phyloP scores from a whole-genome alignment of 2,329 filamentous ascomycete genomes.

The Penicillium sp. region DNA sequence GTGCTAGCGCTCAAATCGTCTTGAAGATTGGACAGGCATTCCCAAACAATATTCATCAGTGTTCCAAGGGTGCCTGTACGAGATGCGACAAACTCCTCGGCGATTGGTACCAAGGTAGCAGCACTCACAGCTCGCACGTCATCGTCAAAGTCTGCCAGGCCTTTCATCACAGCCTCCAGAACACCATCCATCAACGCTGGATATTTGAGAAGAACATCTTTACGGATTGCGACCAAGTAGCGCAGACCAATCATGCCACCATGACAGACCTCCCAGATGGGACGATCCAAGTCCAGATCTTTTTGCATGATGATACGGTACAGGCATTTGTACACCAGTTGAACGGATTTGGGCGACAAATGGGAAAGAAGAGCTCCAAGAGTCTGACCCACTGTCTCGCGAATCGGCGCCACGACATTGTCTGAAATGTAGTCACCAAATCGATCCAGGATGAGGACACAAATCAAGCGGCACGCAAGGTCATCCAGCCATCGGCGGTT shows the following conservation, averaged over 20 bases:
- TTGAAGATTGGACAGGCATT: constrained; percentile 91
- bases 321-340: constrained; percentile 76
- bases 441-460: constrained; percentile 92
- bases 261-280: constrained; percentile 91
- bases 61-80: constrained; percentile 70
- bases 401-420: constrained; percentile 90
- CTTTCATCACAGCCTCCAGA: constrained; percentile 88
- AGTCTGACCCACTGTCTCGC: constrained; percentile 91
- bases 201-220: constrained; percentile 81
- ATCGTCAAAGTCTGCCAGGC: constrained; percentile 82
- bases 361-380: constrained; percentile 84
- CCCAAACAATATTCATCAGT: constrained; percentile 93
- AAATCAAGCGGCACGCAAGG: constrained; percentile 87
- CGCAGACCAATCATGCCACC: constrained; percentile 95
- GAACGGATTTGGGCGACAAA: constrained; percentile 70
- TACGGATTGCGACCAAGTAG: constrained; percentile 91
- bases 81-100: constrained; percentile 85
- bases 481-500: constrained; percentile 91
- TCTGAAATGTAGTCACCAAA: constrained; percentile 98
- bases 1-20: constrained; percentile 97
- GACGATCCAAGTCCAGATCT: constrained; percentile 65
- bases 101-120: constrained; percentile 93
- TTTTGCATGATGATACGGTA: constrained; percentile 89
- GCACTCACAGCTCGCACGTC: constrained; percentile 96
- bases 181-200: constrained; percentile 86